Evolutionary conservation across 345 rosid genomes (phyloP).

Genomic region (Eutrema japonicum): DNA sequence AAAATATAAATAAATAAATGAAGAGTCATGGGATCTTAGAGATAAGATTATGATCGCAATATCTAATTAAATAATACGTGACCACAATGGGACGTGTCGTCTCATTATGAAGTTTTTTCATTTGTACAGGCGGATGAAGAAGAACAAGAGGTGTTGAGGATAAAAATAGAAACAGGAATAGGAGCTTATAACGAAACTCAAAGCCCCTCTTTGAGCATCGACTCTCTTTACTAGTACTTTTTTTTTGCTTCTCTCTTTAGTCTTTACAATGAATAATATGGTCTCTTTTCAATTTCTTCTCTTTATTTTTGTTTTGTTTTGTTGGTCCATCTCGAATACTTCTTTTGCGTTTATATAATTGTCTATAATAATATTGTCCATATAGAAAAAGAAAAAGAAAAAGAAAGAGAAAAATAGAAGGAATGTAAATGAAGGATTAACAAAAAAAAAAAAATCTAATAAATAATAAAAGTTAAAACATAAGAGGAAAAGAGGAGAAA

Average conservation of each 20-base stretch:
- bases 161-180: conserved; percentile 60
- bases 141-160: conserved; percentile 59
- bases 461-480: too few relatives aligned
- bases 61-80: conserved; percentile 19
- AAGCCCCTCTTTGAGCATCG: conserved; percentile 60
- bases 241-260: conserved; percentile 21
- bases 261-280: conserved; percentile 7
- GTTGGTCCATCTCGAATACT: conserved; percentile 14
- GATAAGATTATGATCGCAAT: conserved; percentile 35
- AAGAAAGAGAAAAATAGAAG: too few relatives aligned
- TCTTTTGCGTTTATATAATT: conserved; percentile 4
- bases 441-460: too few relatives aligned
- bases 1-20: neutral
- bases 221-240: conserved; percentile 25
- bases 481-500: too few relatives aligned
- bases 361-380: conserved; percentile 4
- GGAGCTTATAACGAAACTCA: conserved; percentile 64
- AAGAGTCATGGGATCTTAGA: conserved; percentile 19
- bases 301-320: neutral
- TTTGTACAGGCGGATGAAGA: conserved; percentile 65
- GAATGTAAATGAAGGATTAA: too few relatives aligned
- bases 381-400: too few relatives aligned
- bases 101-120: neutral
- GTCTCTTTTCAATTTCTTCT: neutral
- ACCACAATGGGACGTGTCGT: conserved; percentile 2